These are phyloP conservation scores for Glebionis coronaria DNA, from an alignment of 129 eudicot genomes.

Conservation along the genomic window DNA sequence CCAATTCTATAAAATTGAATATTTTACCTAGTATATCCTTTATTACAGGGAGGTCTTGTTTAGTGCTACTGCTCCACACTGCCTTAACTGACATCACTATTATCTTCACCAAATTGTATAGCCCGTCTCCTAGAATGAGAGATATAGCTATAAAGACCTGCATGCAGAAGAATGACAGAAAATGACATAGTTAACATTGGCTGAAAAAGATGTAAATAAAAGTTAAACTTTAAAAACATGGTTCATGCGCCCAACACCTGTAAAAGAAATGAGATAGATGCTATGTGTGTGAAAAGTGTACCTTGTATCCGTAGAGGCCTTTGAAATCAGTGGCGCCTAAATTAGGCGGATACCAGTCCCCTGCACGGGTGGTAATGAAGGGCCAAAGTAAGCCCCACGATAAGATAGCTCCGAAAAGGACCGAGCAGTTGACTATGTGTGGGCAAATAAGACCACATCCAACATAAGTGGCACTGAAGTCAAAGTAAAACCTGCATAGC, in stretches of 20 bases:
- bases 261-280: neutral
- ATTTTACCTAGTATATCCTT: slow-evolving; percentile 45
- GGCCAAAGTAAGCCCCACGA: slow-evolving; percentile 99
- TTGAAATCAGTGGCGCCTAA: slow-evolving; percentile 82
- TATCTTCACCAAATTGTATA: slow-evolving; percentile 81
- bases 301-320: slow-evolving; percentile 97
- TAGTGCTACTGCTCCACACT: slow-evolving; percentile 38
- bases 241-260: neutral
- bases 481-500: slow-evolving; percentile 80
- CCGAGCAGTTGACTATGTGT: slow-evolving; percentile 89
- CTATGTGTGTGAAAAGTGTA: slow-evolving; percentile 5
- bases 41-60: slow-evolving; percentile 47
- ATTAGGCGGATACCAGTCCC: slow-evolving; percentile 89
- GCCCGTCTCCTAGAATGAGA: slow-evolving; percentile 82
- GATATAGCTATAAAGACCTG: slow-evolving; percentile 85
- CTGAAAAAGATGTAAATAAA: neutral
- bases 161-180: neutral
- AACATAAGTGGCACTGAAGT: slow-evolving; percentile 92
- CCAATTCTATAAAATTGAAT: too few species aligned
- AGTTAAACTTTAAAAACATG: neutral
- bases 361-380: slow-evolving; percentile 57
- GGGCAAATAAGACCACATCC: slow-evolving; percentile 98
- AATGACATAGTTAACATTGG: neutral
- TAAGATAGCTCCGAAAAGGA: slow-evolving; percentile 77
- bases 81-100: slow-evolving; percentile 51